Evolutionary conservation across 805 yeast genomes (phyloP), one percentile per base, ranked within the genome.

Genomic region (Suhomyces vadensis): DNA sequence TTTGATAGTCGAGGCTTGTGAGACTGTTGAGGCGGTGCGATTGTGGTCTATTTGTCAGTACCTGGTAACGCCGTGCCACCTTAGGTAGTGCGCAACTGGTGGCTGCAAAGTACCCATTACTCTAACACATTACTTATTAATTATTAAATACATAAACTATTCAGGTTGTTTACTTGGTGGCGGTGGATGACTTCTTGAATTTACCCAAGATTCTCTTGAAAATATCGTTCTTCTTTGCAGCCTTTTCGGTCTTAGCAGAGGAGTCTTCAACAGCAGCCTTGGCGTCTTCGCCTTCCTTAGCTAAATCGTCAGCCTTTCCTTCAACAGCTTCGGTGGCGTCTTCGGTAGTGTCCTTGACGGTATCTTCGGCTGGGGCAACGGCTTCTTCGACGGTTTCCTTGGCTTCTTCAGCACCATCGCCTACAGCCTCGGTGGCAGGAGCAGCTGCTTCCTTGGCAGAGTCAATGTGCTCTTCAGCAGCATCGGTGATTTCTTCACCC

Each of bases 161-260:
- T 14, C 17, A 11, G 22, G 3, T 33, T 20, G 20, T 33, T 33
- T 20, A 23, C 23, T 33, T 23, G 35, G 41, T 31, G 42, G 53
- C 35, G 20, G 60, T 39, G 35, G 54, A 25, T 14, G 67, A 52
- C 49, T 65, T 65, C 57, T 59, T 69, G 58, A 69, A 67, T 54
- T 64, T 68, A 47, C 47, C 50, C 53, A 68, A 57, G 41, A 68
- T 53, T 50, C 58, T 70, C 56, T 60, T 65, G 57, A 69, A 66
- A 49, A 66, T 51, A 46, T 65, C 67, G 44, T 57, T 61, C 63
- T 67, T 67, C 57, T 67, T 69, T n/a, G 53, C 56, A 22, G 64
- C 67, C 44, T 64, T 66, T 36, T 60, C 67, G 36, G 56, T 64
- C 48, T 57, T 58, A 21, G 46, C 56, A 13, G 63, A 48, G 21